Conservation (phyloP, 192 early-diverging fungal species). For the Dimargaris cristalligena region DNA sequence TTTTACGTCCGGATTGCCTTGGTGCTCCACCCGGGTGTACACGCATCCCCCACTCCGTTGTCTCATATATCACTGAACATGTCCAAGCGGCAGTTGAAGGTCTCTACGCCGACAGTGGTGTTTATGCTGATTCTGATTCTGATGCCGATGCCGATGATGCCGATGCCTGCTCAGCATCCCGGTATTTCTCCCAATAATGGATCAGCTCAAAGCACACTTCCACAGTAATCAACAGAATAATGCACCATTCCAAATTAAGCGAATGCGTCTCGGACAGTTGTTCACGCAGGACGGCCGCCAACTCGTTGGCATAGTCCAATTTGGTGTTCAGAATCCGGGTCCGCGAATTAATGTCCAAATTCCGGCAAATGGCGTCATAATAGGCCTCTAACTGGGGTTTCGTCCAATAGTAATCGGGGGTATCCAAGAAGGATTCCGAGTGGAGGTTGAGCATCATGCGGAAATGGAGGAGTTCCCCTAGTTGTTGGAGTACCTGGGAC, state of each 20-base stretch:
- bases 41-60: no score
- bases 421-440: conserved; percentile 35
- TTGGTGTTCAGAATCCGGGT: conserved; percentile 44
- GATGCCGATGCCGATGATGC: no score
- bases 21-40: no score
- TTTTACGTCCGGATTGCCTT: no score
- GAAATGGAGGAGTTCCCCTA: conserved; percentile 34
- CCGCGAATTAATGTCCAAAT: conserved; percentile 35
- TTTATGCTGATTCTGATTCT: no score
- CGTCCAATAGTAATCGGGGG: conserved; percentile 43
- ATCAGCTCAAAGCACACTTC: conserved; percentile 17
- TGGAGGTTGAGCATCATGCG: conserved; percentile 36
- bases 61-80: no score
- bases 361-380: conserved; percentile 28
- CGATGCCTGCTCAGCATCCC: no score
- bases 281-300: conserved; percentile 32
- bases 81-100: no score
- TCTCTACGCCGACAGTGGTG: no score
- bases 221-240: conserved; percentile 19
- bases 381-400: conserved; percentile 28
- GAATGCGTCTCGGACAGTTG: conserved; percentile 37
- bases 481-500: conserved; percentile 25
- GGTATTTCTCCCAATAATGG: conserved; percentile 10
- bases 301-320: conserved; percentile 49
- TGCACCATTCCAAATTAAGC: conserved; percentile 23